Evolutionary conservation across 2,329 filamentous ascomycete genomes (phyloP).

Genomic region (Madurella fahalii): DNA sequence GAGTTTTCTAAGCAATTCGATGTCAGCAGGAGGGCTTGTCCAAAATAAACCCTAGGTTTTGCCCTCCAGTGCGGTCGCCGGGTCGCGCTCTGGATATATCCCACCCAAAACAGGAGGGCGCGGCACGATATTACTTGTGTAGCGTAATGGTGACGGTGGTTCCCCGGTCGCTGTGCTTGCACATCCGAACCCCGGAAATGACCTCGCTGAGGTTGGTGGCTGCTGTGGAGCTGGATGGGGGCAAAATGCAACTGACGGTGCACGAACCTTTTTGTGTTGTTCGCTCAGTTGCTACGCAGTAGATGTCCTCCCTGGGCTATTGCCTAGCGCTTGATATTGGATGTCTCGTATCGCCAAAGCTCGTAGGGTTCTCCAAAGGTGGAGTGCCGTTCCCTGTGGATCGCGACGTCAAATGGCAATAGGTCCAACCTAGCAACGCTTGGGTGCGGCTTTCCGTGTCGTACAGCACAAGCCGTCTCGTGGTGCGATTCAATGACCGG

Average conservation of each 20-base stretch:
- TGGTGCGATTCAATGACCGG: neutral
- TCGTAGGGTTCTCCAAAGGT: too few species aligned
- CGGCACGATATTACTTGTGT: constrained; percentile 21
- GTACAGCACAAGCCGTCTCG: neutral
- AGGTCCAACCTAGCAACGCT: neutral
- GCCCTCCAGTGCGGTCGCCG: constrained; percentile 1
- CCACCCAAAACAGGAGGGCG: constrained; percentile 6
- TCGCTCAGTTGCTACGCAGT: neutral
- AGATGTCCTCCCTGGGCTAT: neutral
- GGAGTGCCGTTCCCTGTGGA: too few species aligned
- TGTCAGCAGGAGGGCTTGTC: too few species aligned
- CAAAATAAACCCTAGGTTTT: neutral
- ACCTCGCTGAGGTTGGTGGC: neutral
- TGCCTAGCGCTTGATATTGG: neutral
- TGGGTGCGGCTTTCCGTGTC: neutral
- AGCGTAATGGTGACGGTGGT: constrained; percentile 13
- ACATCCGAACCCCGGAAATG: neutral
- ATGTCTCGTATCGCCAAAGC: neutral
- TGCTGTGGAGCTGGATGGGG: neutral
- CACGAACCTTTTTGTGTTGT: constrained; percentile 14
- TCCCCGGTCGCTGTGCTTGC: constrained; percentile 2
- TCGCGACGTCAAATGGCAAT: too few species aligned
- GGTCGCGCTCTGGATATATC: neutral
- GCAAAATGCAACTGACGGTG: constrained; percentile 3
- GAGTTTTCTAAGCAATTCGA: too few species aligned